Evolutionary conservation across 2,329 filamentous ascomycete species (phyloP).

Genomic region (Albifimbria verrucaria): DNA sequence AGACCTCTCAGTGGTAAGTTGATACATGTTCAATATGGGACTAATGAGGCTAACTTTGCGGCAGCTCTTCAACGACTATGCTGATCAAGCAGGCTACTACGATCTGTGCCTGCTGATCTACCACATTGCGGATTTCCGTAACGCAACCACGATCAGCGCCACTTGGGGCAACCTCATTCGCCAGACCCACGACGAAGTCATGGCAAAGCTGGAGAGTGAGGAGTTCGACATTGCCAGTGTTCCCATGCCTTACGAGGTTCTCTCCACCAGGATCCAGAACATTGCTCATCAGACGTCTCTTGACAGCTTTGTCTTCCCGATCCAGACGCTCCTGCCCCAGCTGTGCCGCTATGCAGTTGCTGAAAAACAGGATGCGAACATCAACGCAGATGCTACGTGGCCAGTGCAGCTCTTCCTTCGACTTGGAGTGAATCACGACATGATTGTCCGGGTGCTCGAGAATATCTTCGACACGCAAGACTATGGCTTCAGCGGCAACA

Average conservation of each 20-base stretch:
- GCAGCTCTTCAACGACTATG: slow-evolving; percentile 88
- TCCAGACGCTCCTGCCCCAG: slow-evolving; percentile 57
- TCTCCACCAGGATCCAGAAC: slow-evolving; percentile 61
- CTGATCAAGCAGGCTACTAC: slow-evolving; percentile 88
- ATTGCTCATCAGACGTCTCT: slow-evolving; percentile 63
- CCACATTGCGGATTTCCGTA: slow-evolving; percentile 86
- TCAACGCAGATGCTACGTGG: slow-evolving; percentile 55
- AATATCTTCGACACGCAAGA: slow-evolving; percentile 57
- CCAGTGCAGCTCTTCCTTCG: slow-evolving; percentile 54
- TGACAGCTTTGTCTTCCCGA: slow-evolving; percentile 65
- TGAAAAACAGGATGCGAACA: slow-evolving; percentile 54
- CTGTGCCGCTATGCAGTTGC: slow-evolving; percentile 61
- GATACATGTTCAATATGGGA: too few relatives aligned
- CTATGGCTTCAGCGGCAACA: slow-evolving; percentile 52
- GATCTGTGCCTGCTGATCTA: slow-evolving; percentile 93
- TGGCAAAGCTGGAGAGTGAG: slow-evolving; percentile 41
- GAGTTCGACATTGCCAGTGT: slow-evolving; percentile 32
- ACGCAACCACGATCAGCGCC: slow-evolving; percentile 74
- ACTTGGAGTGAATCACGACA: slow-evolving; percentile 54
- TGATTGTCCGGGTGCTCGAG: slow-evolving; percentile 55
- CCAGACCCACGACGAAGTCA: slow-evolving; percentile 59
- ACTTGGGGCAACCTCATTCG: slow-evolving; percentile 85
- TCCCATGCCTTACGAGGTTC: slow-evolving; percentile 65
- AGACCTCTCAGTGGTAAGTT: slow-evolving; percentile 69
- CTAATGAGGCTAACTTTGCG: slow-evolving; percentile 12